These are phyloP conservation scores for Tolypocladium pustulatum DNA, from an alignment of 2,329 filamentous ascomycete genomes.

Conservation along the genomic window DNA sequence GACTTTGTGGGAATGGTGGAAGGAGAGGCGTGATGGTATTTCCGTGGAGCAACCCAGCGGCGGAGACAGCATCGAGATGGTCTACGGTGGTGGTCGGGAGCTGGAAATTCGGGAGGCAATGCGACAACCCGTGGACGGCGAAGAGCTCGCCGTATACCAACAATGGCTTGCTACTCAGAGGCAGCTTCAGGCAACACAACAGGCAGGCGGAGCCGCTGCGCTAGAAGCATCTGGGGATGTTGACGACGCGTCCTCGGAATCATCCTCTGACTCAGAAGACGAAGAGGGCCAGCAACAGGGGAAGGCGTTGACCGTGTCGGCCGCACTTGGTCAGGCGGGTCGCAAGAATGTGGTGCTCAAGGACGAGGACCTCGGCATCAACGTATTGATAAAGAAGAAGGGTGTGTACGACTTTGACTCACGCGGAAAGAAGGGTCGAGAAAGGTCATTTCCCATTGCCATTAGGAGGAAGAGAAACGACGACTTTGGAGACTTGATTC, in stretches of 20 bases:
- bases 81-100: constrained; percentile 53
- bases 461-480: constrained; percentile 70
- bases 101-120: constrained; percentile 51
- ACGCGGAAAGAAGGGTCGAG: constrained; percentile 79
- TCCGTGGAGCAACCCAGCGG: constrained; percentile 43
- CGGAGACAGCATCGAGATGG: constrained; percentile 53
- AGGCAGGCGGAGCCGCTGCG: constrained; percentile 54
- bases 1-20: constrained; percentile 73
- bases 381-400: constrained; percentile 78
- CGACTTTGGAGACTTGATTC: constrained; percentile 89
- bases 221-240: constrained; percentile 63
- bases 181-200: constrained; percentile 73
- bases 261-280: constrained; percentile 77
- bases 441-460: constrained; percentile 84
- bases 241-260: constrained; percentile 78
- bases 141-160: constrained; percentile 75
- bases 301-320: constrained; percentile 79
- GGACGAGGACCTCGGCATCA: constrained; percentile 86
- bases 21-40: constrained; percentile 54
- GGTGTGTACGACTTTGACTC: constrained; percentile 92
- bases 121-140: constrained; percentile 57
- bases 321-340: constrained; percentile 71
- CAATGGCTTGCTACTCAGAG: constrained; percentile 85
- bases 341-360: constrained; percentile 78
- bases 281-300: constrained; percentile 86